Conservation (phyloP, 1,139 yeast species). For the Debaryomyces psychrophilus region DNA sequence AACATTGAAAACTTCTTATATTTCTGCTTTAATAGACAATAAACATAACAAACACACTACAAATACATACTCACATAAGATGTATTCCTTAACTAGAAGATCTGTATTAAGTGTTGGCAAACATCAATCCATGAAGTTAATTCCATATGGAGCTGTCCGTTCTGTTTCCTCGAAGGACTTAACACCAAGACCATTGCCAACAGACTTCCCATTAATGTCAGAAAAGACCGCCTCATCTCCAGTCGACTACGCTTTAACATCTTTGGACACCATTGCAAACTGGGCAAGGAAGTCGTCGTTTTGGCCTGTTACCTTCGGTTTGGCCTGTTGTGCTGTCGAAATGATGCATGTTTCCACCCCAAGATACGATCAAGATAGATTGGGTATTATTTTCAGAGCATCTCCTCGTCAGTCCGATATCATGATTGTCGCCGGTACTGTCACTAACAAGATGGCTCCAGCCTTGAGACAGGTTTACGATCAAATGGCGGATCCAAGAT, state of each 20-base stretch:
- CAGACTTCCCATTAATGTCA: slow-evolving; percentile 50
- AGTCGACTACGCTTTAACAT: slow-evolving; percentile 82
- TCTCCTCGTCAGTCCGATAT: slow-evolving; percentile 94
- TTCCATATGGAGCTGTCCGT: slow-evolving; percentile 13
- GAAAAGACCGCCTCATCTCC: slow-evolving; percentile 52
- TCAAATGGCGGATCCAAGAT: slow-evolving; percentile 92
- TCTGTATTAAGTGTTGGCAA: slow-evolving; percentile 23
- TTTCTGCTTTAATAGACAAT: not conserved
- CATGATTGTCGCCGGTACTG: slow-evolving; percentile 91
- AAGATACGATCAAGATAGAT: slow-evolving; percentile 89
- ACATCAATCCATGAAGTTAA: slow-evolving; percentile 19
- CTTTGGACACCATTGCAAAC: slow-evolving; percentile 80
- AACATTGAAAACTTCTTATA: slow-evolving; percentile 3
- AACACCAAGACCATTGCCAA: slow-evolving; percentile 46
- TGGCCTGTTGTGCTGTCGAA: slow-evolving; percentile 93
- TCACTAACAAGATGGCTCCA: slow-evolving; percentile 93
- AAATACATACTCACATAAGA: slow-evolving; percentile 9
- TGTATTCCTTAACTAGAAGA: slow-evolving; percentile 28
- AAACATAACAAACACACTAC: slow-evolving; percentile 11
- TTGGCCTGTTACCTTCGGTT: slow-evolving; percentile 93
- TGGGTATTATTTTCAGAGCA: slow-evolving; percentile 93
- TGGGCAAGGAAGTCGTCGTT: slow-evolving; percentile 94
- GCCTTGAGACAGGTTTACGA: slow-evolving; percentile 91
- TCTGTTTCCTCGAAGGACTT: slow-evolving; percentile 45
- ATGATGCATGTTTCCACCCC: slow-evolving; percentile 96